Base-by-base conservation (phyloP, 1,284 basidiomycete species). In the Leccinum colubrinum region DNA sequence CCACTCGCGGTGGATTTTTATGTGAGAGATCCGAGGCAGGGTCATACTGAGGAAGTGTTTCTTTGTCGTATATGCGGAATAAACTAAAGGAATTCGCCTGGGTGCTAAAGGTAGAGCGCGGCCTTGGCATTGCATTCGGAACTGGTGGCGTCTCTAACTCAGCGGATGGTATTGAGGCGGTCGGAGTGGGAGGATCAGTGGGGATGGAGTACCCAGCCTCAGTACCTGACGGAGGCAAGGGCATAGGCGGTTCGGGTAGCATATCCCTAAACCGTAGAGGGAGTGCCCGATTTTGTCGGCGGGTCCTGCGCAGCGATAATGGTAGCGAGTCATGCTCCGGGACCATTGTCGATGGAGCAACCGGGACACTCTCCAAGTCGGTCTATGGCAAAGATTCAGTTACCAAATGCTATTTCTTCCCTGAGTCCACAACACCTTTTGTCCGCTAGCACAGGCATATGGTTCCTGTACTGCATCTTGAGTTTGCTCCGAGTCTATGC, bases 401-500 rank as follows among this genome's bases (percentile, higher is more conserved):
- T 20, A 20, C 22, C 22, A 22, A 22, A 20, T 20, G 20, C 20
- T 20, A 20, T 20, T 22, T 22, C 0, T 22, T 22, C 22, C 22
- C 0, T 0, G 22, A 22, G 22, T 0, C 22, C 22, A 22, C 22
- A 22, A 0, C 0, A 22, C 22, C 22, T 22, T 0, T 22, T 22
- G 22, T 22, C 22, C 22, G 20, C 20, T 22, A 20, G 20, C 20
- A 20, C 20, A 20, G 20, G 20, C 20, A 20, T 20, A 20, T 20
- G 20, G 20, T 20, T 20, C 20, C 20, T 20, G 20, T 20, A 20
- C 20, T 20, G 20, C 20, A 20, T 20, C 20, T 20, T 20, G 20
- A 20, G 20, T 20, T 20, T 20, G 20, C 20, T 20, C 20, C 20
- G 20, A 20, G 20, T 20, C 20, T 20, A 20, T 20, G 20, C 20